A percentile compares a stretch with the other conserved stretches of the same genome.
These are phyloP conservation scores for Meredithiella fracta DNA, from an alignment of 2,329 filamentous ascomycete genomes.

Conservation along the genomic window DNA sequence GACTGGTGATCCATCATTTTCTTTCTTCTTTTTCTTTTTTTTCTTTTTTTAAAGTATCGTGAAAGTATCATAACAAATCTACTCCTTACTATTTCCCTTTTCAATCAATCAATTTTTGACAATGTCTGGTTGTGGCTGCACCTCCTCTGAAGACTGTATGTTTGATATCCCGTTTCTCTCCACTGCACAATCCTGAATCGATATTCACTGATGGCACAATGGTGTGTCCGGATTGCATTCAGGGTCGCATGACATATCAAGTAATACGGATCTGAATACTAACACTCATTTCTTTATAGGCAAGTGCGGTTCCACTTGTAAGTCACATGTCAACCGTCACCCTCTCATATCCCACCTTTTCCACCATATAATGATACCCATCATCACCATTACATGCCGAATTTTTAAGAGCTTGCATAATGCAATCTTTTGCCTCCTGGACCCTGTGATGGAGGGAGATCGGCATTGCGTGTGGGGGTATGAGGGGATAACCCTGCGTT, in stretches of 20 bases:
- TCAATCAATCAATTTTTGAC: background rate
- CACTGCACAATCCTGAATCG: too few relatives aligned
- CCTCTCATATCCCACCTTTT: too few relatives aligned
- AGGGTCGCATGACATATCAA: background rate
- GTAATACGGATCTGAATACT: background rate
- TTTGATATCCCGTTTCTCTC: background rate
- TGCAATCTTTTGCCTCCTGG: background rate
- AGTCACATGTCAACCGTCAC: background rate
- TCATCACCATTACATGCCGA: background rate
- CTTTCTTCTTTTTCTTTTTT: background rate
- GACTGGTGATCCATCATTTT: background rate
- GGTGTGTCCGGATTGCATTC: background rate
- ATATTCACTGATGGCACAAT: too few relatives aligned
- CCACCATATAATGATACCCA: too few relatives aligned
- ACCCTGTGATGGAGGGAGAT: background rate
- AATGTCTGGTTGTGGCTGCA: slow-evolving; percentile 11
- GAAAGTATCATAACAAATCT: background rate
- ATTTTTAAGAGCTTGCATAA: background rate
- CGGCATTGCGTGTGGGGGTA: background rate
- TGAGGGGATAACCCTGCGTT: background rate
- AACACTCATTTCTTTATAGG: background rate
- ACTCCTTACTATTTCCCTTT: background rate
- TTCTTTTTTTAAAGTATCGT: background rate
- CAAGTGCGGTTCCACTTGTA: slow-evolving; percentile 11
- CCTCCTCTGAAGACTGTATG: slow-evolving; percentile 9